These are phyloP conservation scores for Vinca major DNA, from an alignment of 305 asterid species.

Conservation along the genomic window DNA sequence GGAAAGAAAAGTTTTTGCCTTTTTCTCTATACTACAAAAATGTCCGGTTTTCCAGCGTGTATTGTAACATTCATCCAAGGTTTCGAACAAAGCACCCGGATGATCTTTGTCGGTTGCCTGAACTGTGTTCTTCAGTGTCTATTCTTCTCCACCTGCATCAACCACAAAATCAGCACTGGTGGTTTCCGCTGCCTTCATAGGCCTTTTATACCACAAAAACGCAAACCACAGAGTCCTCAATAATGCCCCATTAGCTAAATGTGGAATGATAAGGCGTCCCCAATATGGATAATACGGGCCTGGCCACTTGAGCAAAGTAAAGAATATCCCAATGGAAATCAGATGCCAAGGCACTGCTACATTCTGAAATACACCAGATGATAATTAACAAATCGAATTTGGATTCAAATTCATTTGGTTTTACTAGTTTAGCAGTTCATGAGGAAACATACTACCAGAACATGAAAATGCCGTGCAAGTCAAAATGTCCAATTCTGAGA, in stretches of 20 bases:
- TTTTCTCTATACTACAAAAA: neutral
- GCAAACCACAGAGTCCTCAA: slow-evolving; percentile 75
- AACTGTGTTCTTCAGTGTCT: neutral
- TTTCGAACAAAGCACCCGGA: neutral
- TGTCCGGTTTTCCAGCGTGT: neutral
- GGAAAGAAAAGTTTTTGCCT: neutral
- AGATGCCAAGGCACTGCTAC: slow-evolving; percentile 91
- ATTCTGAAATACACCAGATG: slow-evolving; percentile 32
- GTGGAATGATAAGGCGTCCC: slow-evolving; percentile 89
- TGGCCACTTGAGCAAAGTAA: slow-evolving; percentile 60
- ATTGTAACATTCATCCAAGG: too few relatives aligned
- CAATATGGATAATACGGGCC: slow-evolving; percentile 95
- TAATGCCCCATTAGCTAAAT: slow-evolving; percentile 75
- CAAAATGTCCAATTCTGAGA: too few relatives aligned
- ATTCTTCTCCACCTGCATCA: slow-evolving; percentile 17
- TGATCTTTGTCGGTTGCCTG: neutral
- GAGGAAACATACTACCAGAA: slow-evolving; percentile 3
- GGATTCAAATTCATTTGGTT: neutral
- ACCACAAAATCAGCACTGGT: slow-evolving; percentile 17
- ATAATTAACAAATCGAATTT: slow-evolving; percentile 3
- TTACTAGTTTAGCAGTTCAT: neutral
- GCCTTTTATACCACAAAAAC: slow-evolving; percentile 52
- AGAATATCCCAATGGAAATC: slow-evolving; percentile 40
- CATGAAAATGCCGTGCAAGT: neutral
- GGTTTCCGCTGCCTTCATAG: slow-evolving; percentile 32